phyloP scores from a whole-genome alignment of 192 early-diverging fungal species.

The Rhizophlyctis rosea region DNA sequence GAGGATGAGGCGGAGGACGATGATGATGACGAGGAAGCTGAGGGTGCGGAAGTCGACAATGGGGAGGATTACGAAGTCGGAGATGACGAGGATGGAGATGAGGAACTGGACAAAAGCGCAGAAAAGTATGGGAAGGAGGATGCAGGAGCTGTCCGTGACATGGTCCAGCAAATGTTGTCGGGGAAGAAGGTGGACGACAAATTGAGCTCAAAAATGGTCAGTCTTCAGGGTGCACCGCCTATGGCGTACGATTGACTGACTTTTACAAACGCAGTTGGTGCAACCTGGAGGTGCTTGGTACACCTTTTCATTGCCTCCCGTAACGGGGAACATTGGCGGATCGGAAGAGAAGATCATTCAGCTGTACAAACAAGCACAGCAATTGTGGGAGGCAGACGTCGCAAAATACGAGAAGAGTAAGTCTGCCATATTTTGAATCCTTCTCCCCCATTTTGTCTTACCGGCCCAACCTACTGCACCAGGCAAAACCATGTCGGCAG shows the following conservation, averaged over 20 bases:
- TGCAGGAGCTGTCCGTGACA: slow-evolving; percentile 24
- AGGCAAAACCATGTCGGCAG: slow-evolving; percentile 57
- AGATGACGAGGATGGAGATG: slow-evolving; percentile 19
- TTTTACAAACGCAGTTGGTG: slow-evolving; percentile 12
- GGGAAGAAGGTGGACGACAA: slow-evolving; percentile 29
- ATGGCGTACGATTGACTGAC: background rate
- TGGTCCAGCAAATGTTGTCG: slow-evolving; percentile 33
- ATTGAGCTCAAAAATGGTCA: slow-evolving; percentile 18
- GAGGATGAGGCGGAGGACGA: slow-evolving; percentile 14
- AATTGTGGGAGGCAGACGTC: slow-evolving; percentile 65
- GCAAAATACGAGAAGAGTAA: slow-evolving; percentile 19
- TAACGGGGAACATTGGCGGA: slow-evolving; percentile 10
- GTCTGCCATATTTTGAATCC: slow-evolving; percentile 3
- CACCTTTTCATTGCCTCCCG: slow-evolving; percentile 21
- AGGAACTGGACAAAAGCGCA: slow-evolving; percentile 1
- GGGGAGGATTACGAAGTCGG: slow-evolving; percentile 23
- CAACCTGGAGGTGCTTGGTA: slow-evolving; percentile 36
- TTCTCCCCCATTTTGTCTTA: background rate
- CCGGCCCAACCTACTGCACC: slow-evolving; percentile 3
- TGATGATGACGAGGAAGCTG: slow-evolving; percentile 14
- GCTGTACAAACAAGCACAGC: slow-evolving; percentile 49
- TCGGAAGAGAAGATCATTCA: slow-evolving; percentile 18
- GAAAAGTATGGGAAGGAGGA: slow-evolving; percentile 28
- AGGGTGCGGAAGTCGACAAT: slow-evolving; percentile 9
- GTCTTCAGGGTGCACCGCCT: no score